Conservation (phyloP, 139 green algal genomes). For the Microglena sp. region DNA sequence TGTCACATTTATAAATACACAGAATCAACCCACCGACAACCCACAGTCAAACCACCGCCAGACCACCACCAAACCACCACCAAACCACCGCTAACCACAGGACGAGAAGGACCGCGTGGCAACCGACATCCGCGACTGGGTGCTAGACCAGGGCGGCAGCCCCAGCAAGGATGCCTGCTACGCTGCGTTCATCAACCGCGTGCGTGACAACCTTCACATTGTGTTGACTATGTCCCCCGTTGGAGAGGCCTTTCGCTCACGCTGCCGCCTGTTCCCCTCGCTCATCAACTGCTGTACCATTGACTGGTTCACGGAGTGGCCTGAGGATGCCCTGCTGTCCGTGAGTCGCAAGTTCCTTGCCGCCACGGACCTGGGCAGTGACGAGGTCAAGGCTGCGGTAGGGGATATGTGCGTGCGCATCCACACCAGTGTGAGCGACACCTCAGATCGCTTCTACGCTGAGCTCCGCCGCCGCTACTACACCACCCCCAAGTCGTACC, state of each 20-base stretch:
- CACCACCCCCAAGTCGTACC: slow-evolving; percentile 79
- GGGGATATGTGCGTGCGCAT: slow-evolving; percentile 52
- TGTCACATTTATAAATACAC: too few relatives aligned
- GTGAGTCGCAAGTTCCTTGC: slow-evolving; percentile 58
- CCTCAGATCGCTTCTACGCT: slow-evolving; percentile 45
- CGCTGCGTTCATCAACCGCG: slow-evolving; percentile 58
- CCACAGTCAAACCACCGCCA: too few relatives aligned
- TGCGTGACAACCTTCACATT: slow-evolving; percentile 73
- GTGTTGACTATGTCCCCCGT: slow-evolving; percentile 73
- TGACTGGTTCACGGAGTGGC: slow-evolving; percentile 58
- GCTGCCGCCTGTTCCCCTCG: slow-evolving; percentile 66
- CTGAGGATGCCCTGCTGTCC: slow-evolving; percentile 40
- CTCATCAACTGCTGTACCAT: slow-evolving; percentile 82
- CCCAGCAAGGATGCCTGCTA: slow-evolving; percentile 53
- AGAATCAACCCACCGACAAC: too few relatives aligned
- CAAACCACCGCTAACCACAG: too few relatives aligned
- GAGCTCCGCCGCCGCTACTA: slow-evolving; percentile 65
- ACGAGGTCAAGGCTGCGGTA: slow-evolving; percentile 31
- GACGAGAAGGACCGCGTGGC: slow-evolving; percentile 71
- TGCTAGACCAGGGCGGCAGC: slow-evolving; percentile 30
- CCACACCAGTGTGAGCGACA: slow-evolving; percentile 49
- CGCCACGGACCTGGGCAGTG: slow-evolving; percentile 44
- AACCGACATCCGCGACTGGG: slow-evolving; percentile 56
- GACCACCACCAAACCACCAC: too few relatives aligned
- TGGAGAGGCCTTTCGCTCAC: slow-evolving; percentile 58